These are phyloP conservation scores for Cucurbitaria berberidis DNA, from an alignment of 2,329 filamentous ascomycete genomes.

Conservation along the genomic window DNA sequence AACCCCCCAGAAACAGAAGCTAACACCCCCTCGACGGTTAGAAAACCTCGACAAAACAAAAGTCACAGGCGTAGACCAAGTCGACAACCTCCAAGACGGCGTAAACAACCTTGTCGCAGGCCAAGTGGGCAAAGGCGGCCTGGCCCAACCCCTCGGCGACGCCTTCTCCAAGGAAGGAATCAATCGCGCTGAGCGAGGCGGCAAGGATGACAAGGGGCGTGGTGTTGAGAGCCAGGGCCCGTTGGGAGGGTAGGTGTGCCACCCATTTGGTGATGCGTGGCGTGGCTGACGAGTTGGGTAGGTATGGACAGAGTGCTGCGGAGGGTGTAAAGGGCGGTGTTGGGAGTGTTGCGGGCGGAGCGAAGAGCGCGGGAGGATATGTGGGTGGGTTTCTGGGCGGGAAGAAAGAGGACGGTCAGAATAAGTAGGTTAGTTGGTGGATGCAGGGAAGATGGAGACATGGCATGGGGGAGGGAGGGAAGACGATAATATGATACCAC, in stretches of 20 bases:
- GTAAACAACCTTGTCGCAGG: constrained; percentile 67
- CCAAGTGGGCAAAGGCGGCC: constrained; percentile 71
- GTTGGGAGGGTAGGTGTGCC: constrained; percentile 28
- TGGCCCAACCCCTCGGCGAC: constrained; percentile 70
- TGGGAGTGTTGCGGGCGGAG: constrained; percentile 28
- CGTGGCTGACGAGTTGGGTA: neutral
- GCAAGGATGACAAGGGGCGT: constrained; percentile 65
- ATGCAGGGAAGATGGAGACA: neutral
- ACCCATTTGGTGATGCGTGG: neutral
- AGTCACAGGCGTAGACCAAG: constrained; percentile 69
- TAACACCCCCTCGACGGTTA: constrained; percentile 42
- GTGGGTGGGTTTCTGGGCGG: constrained; percentile 31
- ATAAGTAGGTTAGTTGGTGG: constrained; percentile 17
- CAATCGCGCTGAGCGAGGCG: constrained; percentile 68
- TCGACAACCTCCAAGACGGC: constrained; percentile 72
- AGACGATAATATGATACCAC: constrained; percentile 3
- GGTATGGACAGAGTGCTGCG: constrained; percentile 36
- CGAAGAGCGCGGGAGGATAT: constrained; percentile 36
- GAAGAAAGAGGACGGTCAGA: constrained; percentile 22
- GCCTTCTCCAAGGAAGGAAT: constrained; percentile 67
- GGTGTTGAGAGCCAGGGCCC: constrained; percentile 50
- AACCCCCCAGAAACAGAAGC: neutral
- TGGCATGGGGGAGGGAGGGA: neutral
- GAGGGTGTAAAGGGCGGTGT: constrained; percentile 42
- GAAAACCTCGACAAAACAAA: constrained; percentile 73